phyloP scores from a whole-genome alignment of 805 yeast species.

The Lipomyces spencermartinsiae region DNA sequence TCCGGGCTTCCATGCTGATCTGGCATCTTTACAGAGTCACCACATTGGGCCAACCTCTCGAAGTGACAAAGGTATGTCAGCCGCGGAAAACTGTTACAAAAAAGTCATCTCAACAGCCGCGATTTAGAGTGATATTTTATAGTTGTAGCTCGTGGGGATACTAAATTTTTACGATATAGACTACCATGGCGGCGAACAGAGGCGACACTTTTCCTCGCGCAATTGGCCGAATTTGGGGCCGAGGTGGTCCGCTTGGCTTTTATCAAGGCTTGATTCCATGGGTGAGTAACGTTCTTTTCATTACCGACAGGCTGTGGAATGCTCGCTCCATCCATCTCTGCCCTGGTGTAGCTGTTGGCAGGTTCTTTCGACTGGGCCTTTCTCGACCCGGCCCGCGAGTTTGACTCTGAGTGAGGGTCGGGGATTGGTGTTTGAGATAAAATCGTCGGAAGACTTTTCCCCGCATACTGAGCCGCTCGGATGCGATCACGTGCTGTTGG shows the following conservation, averaged over 20 bases:
- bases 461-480: no score
- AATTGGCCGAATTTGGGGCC: constrained; percentile 78
- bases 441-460: no score
- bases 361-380: background rate
- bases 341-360: background rate
- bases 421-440: no score
- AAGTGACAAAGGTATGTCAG: constrained; percentile 64
- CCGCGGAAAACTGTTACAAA: background rate
- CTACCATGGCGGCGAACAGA: constrained; percentile 98
- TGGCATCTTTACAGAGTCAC: constrained; percentile 58
- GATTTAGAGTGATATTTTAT: background rate
- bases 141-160: background rate
- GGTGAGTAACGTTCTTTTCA: constrained; percentile 46
- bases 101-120: no score
- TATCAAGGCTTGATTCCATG: constrained; percentile 98
- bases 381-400: background rate
- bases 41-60: constrained; percentile 95
- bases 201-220: constrained; percentile 70
- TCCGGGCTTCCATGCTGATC: background rate
- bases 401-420: no score
- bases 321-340: background rate
- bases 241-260: constrained; percentile 92
- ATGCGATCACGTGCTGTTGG: no score
- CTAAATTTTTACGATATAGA: constrained; percentile 50
- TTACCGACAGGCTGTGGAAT: background rate